Conservation (phyloP, 148 eudicot species). For the Rhododendron ovatum region DNA sequence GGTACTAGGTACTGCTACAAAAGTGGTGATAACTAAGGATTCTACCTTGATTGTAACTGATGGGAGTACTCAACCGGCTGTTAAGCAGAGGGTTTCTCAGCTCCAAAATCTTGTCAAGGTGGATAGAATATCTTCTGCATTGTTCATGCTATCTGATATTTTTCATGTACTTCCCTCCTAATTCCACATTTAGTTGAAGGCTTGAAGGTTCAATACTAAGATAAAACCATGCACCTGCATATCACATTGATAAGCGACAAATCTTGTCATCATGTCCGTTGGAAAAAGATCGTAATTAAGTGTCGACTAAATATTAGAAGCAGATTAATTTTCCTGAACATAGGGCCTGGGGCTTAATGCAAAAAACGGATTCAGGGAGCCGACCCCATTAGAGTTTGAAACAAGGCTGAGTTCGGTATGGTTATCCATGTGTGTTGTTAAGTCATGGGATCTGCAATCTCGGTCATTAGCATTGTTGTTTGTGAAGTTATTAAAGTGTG, state of each 20-base stretch:
- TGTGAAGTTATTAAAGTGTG: background rate
- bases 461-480: background rate
- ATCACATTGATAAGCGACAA: background rate
- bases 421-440: background rate
- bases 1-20: conserved; percentile 64
- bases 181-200: background rate
- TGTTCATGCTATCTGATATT: background rate
- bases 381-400: background rate
- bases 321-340: background rate
- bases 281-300: background rate
- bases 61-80: conserved; percentile 71
- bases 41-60: conserved; percentile 85
- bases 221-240: background rate
- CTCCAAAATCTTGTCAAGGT: conserved; percentile 44
- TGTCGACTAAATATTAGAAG: background rate
- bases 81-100: conserved; percentile 50
- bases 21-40: conserved; percentile 67
- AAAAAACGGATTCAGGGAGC: background rate
- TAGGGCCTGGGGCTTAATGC: background rate
- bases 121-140: background rate
- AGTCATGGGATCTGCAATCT: background rate
- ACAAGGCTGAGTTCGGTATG: background rate
- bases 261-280: background rate
- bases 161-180: background rate
- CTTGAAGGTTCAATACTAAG: background rate